Evolutionary conservation across 108 stramenopile genomes (phyloP).

Genomic region (Skeletonema tropicum): DNA sequence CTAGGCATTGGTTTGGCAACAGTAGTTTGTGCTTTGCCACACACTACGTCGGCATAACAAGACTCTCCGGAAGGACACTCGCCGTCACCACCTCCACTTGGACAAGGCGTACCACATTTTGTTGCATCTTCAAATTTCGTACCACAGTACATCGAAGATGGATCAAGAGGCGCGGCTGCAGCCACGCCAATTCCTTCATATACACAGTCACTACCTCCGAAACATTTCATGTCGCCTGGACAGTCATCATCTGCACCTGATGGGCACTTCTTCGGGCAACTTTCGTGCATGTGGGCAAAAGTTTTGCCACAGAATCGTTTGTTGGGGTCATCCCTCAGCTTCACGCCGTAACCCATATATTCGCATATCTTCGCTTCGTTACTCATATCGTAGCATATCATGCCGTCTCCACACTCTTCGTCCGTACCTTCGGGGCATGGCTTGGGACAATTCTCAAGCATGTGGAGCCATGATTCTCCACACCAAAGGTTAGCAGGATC

Average conservation of each 20-base stretch:
- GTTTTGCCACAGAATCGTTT: slow-evolving; percentile 16
- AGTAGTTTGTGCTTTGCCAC: slow-evolving; percentile 13
- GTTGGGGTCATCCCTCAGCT: slow-evolving; percentile 37
- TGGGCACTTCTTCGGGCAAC: slow-evolving; percentile 7
- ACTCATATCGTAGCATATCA: slow-evolving; percentile 35
- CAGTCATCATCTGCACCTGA: slow-evolving; percentile 3
- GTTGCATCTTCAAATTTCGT: slow-evolving; percentile 59
- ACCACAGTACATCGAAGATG: slow-evolving; percentile 59
- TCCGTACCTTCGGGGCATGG: slow-evolving; percentile 42
- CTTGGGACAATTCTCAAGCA: slow-evolving; percentile 38
- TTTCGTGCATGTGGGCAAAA: background rate
- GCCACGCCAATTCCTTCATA: background rate
- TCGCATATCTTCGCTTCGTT: slow-evolving; percentile 35
- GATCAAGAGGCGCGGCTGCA: background rate
- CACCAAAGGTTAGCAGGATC: slow-evolving; percentile 45
- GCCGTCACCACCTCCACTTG: slow-evolving; percentile 36
- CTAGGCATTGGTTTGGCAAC: slow-evolving; percentile 6
- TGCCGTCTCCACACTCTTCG: slow-evolving; percentile 34
- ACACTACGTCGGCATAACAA: slow-evolving; percentile 46
- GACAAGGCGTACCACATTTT: slow-evolving; percentile 44
- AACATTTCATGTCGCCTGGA: slow-evolving; percentile 4
- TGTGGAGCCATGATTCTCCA: slow-evolving; percentile 34
- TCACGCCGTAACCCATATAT: slow-evolving; percentile 23
- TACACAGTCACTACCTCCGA: background rate
- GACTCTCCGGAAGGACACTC: slow-evolving; percentile 37